A percentile compares a stretch with the other conserved stretches of the same genome.
Conservation (phyloP, 352 stramenopile species). For the Peronospora farinosa region DNA sequence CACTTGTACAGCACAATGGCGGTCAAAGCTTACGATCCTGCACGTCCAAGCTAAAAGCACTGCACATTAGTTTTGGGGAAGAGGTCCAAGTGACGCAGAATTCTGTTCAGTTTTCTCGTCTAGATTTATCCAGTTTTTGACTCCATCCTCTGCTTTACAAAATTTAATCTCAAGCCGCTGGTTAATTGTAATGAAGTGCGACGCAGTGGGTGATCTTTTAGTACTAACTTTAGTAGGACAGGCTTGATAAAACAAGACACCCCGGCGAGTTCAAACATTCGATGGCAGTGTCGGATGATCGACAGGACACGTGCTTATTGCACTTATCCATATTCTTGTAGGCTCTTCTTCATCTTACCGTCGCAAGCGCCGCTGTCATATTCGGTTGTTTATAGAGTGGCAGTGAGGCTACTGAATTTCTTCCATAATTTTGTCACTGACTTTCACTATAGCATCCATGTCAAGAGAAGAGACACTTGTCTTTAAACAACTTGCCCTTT, state of each 20-base stretch:
- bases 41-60: slow-evolving; percentile 1
- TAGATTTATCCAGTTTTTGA: slow-evolving; percentile 18
- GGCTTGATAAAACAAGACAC: background rate
- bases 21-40: too few relatives aligned
- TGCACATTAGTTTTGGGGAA: slow-evolving; percentile 1
- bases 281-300: too few relatives aligned
- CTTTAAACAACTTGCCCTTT: too few relatives aligned
- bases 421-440: too few relatives aligned
- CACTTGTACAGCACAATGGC: too few relatives aligned
- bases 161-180: slow-evolving; percentile 21
- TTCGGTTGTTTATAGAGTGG: too few relatives aligned
- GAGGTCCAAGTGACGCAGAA: slow-evolving; percentile 18
- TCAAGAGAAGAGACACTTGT: too few relatives aligned
- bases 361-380: slow-evolving; percentile 51
- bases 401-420: too few relatives aligned
- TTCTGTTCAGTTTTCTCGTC: slow-evolving; percentile 31
- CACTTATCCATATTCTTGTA: too few relatives aligned
- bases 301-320: too few relatives aligned
- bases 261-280: too few relatives aligned
- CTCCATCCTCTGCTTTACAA: slow-evolving; percentile 33
- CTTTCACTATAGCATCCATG: too few relatives aligned
- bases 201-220: background rate
- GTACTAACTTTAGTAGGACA: background rate
- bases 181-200: slow-evolving; percentile 7
- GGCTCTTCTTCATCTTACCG: slow-evolving; percentile 52